phyloP scores from a whole-genome alignment of 1,139 yeast species.

The Kurtzmaniella natalensis region DNA sequence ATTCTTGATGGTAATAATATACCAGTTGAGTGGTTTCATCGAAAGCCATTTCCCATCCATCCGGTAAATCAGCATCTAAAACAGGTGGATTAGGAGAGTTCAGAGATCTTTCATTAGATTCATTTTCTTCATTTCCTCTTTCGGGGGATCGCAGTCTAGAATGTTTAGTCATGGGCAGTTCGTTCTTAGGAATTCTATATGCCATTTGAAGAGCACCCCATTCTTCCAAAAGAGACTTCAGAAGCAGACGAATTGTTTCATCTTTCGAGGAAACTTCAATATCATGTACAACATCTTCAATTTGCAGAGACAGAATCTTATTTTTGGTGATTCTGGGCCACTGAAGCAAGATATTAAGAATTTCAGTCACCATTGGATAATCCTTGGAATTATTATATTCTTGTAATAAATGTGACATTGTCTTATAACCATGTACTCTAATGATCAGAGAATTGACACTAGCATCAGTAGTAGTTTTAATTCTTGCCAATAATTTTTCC shows the following conservation, averaged over 20 bases:
- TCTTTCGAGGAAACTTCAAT: slow-evolving; percentile 31
- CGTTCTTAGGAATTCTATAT: slow-evolving; percentile 68
- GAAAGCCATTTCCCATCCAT: slow-evolving; percentile 51
- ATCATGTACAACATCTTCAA: slow-evolving; percentile 59
- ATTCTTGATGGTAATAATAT: slow-evolving; percentile 53
- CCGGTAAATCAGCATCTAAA: slow-evolving; percentile 45
- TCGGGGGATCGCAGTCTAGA: slow-evolving; percentile 12
- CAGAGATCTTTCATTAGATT: slow-evolving; percentile 4
- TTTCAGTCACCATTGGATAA: slow-evolving; percentile 27
- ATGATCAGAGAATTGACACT: slow-evolving; percentile 59
- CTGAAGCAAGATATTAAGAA: slow-evolving; percentile 53
- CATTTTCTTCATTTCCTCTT: slow-evolving; percentile 11
- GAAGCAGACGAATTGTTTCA: slow-evolving; percentile 29
- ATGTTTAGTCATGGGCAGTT: slow-evolving; percentile 5
- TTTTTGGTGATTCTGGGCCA: slow-evolving; percentile 86
- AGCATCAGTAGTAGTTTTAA: slow-evolving; percentile 52
- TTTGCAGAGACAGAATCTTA: slow-evolving; percentile 73
- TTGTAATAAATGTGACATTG: slow-evolving; percentile 59
- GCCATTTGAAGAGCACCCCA: slow-evolving; percentile 83
- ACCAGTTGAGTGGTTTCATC: slow-evolving; percentile 35
- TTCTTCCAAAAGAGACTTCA: slow-evolving; percentile 47
- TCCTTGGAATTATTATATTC: slow-evolving; percentile 20
- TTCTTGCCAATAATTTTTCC: slow-evolving; percentile 62
- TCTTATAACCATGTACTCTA: slow-evolving; percentile 82
- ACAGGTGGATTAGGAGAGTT: slow-evolving; percentile 15